Percentiles rank a stretch among this genome's conserved stretches.
Evolutionary conservation across 78 protist species (phyloP).

Genomic region (Dictyostelium capitatum): DNA sequence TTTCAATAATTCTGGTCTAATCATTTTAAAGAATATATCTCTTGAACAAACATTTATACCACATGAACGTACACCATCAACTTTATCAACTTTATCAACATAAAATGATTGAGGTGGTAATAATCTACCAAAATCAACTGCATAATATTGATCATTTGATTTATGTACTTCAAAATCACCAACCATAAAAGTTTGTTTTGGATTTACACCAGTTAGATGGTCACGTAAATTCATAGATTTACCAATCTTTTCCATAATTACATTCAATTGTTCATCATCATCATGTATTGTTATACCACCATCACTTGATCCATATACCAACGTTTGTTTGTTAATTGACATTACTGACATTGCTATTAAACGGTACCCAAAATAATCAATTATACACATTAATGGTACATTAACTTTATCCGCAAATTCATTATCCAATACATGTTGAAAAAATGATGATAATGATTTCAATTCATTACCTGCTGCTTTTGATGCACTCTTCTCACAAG

Average conservation of each 20-base stretch:
- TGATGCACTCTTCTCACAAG: slow-evolving; percentile 18
- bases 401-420: slow-evolving; percentile 25
- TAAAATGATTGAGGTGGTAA: slow-evolving; percentile 60
- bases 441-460: slow-evolving; percentile 36
- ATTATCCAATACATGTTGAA: slow-evolving; percentile 47
- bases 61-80: not conserved
- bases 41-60: not conserved
- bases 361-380: slow-evolving; percentile 74
- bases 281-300: slow-evolving; percentile 59
- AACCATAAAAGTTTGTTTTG: slow-evolving; percentile 47
- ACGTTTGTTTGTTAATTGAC: slow-evolving; percentile 46
- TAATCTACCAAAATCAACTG: slow-evolving; percentile 73
- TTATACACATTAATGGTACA: slow-evolving; percentile 78
- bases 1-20: slow-evolving; percentile 71
- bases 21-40: slow-evolving; percentile 59
- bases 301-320: slow-evolving; percentile 74
- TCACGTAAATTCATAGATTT: slow-evolving; percentile 54
- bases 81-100: not conserved
- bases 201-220: slow-evolving; percentile 39
- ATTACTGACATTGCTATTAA: slow-evolving; percentile 55
- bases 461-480: slow-evolving; percentile 68
- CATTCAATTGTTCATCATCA: not conserved
- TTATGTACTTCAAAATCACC: slow-evolving; percentile 81
- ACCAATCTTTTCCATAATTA: slow-evolving; percentile 66
- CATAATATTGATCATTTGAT: slow-evolving; percentile 28